Base-by-base conservation (phyloP, 2,329 filamentous ascomycete genomes). In the Aspergillus candidus region DNA sequence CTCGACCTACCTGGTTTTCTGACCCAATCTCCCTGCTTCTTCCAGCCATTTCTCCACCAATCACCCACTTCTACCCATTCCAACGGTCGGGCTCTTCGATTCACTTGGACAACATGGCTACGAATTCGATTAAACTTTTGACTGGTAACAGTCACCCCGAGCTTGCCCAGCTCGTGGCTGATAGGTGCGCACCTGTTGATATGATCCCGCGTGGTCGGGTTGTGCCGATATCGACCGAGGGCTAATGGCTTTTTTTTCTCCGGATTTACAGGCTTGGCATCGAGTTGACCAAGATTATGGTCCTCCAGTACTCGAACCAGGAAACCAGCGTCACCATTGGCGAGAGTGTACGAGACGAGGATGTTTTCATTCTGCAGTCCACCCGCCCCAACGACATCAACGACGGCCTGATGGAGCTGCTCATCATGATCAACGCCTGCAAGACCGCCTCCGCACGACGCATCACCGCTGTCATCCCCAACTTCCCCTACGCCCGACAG, bases 401-500 rank as follows among this genome's bases (percentile, higher is more conserved):
- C 71, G 91, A 97, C 67, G 89, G 89, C 39, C 79, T 98, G 48
- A 97, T 98, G 91, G 91, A 98, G 71, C 80, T 97, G 32, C 79
- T 97, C 55, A 96, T 97, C 71, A 95, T 96, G 83, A 94, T 96
- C 69, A 94, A 94, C 64, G 91, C 91, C 52, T 96, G 91, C 76
- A 84, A 87, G 66, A 87, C 83, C 17, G 84, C 84, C 34, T 86
- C 83, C 31, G 91, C 91, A 11, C 83, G 90, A 53, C 86, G 91
- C 53, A 95, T 97, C 71, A 96, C 91, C 15, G 91, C 89, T 52
- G 88, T 96, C 52, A 86, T 96, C 40, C 91, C 91, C 55, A 96
- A 94, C 71, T 97, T 95, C 71, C 90, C 90, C 22, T 97, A 97
- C 63, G 90, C 91, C 11, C 83, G 91, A 39, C 91, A 97, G 71